Evolutionary conservation across 176 grass and related monocot species (phyloP), one percentile per base, ranked within the genome.

Genomic region (Zea mays): DNA sequence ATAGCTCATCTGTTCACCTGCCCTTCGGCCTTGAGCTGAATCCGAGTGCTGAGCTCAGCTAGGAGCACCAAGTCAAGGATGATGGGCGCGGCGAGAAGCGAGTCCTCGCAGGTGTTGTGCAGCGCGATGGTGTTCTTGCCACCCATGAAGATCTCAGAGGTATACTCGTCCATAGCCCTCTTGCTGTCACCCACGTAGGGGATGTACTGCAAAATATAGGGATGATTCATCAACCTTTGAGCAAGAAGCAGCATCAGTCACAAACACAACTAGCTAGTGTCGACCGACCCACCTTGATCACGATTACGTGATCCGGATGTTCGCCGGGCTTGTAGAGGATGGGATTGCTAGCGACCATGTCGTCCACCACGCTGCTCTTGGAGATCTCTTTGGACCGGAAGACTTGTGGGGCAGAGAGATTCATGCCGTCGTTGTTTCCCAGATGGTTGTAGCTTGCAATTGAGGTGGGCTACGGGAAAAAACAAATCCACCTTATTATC

Each of bases 301-400:
- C 93, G 51, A 97, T 88, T 60, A 93, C 78, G 36, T 97, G 90
- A 60, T 97, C 83, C 1, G 88, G 93, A 45, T 97, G 93, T 69
- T 97, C 90, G 19, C 73, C 88, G 0, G 88, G 83, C 57, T 85
- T 79, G 69, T 90, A 97, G 17, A 97, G 73, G 73, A 97, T 97
- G 40, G 71, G 83, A 71, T 97, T 97, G 74, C 85, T 97, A 33
- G 85, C 84, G 20, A 97, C 93, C 90, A 97, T 97, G 74, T 97
- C 93, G 41, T 97, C 90, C 5, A 97, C 90, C 6, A 93, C 88
- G 71, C 85, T 83, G 39, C 93, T 97, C 77, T 97, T 97, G 42
- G 93, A 97, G 65, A 97, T 93, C 88, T 93, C 90, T 76, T 97
- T 97, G 9, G 93, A 97, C 69, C 88, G 82, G 74, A 97, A 97